These are phyloP conservation scores for Colletotrichum neosansevieriae DNA, from an alignment of 2,329 filamentous ascomycete species.

Conservation along the genomic window DNA sequence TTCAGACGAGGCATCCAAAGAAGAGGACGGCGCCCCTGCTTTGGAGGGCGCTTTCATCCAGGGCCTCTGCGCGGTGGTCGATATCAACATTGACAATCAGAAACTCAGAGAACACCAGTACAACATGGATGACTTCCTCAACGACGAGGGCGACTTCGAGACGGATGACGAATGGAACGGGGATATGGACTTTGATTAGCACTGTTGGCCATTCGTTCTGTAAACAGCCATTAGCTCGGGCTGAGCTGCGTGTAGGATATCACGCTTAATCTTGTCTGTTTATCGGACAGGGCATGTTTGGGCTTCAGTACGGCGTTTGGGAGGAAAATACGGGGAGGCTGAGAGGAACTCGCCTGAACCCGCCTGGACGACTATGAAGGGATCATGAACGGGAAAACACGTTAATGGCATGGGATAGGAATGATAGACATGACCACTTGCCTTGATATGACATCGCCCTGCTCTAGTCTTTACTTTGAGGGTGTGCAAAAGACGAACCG, in stretches of 20 bases:
- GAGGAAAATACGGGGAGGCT: not conserved
- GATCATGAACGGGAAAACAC: not conserved
- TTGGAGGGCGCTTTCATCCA: slow-evolving; percentile 62
- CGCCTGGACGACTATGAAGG: slow-evolving; percentile 8
- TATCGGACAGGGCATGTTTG: not conserved
- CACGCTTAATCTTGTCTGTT: too few species aligned
- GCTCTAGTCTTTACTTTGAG: too few species aligned
- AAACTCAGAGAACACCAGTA: slow-evolving; percentile 77
- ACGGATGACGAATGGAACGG: slow-evolving; percentile 70
- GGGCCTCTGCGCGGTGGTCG: slow-evolving; percentile 77
- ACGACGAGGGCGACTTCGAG: slow-evolving; percentile 66
- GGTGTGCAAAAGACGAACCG: too few species aligned
- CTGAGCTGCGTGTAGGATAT: too few species aligned
- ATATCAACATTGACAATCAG: slow-evolving; percentile 81
- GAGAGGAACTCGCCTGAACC: slow-evolving; percentile 1
- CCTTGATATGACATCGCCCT: too few species aligned
- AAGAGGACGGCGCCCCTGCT: slow-evolving; percentile 26
- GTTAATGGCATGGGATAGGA: not conserved
- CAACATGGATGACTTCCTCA: slow-evolving; percentile 78
- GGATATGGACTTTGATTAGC: slow-evolving; percentile 63
- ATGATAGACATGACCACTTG: too few species aligned
- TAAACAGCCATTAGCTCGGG: too few species aligned
- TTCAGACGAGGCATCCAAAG: slow-evolving; percentile 32
- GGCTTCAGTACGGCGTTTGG: slow-evolving; percentile 5
- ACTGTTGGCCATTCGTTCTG: slow-evolving; percentile 34